phyloP scores from a whole-genome alignment of 306 rosid genomes.

The Prunus kanzakura region DNA sequence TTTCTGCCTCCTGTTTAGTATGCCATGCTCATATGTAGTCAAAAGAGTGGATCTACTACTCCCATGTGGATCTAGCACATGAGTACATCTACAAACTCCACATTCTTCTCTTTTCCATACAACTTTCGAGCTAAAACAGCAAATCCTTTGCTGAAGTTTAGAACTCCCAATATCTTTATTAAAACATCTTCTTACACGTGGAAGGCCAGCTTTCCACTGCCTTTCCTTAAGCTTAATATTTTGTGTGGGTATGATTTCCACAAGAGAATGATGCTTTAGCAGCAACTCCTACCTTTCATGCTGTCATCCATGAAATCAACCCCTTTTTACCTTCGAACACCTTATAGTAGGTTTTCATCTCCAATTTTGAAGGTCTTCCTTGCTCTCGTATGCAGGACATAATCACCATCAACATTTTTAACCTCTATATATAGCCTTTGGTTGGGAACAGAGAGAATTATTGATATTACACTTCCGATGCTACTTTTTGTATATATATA shows the following conservation, averaged over 20 bases:
- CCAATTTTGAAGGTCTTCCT: conserved; percentile 1
- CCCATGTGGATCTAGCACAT: neutral
- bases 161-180: neutral
- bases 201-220: neutral
- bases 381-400: neutral
- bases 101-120: neutral
- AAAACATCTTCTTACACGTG: neutral
- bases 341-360: neutral
- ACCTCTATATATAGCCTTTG: neutral
- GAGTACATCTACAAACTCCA: neutral
- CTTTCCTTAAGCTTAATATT: neutral
- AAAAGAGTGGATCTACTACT: neutral
- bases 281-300: neutral
- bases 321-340: neutral
- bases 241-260: neutral
- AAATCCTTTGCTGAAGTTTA: neutral
- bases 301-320: neutral
- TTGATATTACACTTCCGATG: neutral
- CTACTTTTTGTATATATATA: no score
- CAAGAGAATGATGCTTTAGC: neutral
- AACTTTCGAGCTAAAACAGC: neutral
- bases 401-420: neutral
- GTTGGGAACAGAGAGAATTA: neutral
- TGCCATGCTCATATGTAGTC: neutral
- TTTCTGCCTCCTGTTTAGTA: neutral